These are phyloP conservation scores for Leccinum subtestaceum DNA, from an alignment of 768 basidiomycete species.

Conservation along the genomic window DNA sequence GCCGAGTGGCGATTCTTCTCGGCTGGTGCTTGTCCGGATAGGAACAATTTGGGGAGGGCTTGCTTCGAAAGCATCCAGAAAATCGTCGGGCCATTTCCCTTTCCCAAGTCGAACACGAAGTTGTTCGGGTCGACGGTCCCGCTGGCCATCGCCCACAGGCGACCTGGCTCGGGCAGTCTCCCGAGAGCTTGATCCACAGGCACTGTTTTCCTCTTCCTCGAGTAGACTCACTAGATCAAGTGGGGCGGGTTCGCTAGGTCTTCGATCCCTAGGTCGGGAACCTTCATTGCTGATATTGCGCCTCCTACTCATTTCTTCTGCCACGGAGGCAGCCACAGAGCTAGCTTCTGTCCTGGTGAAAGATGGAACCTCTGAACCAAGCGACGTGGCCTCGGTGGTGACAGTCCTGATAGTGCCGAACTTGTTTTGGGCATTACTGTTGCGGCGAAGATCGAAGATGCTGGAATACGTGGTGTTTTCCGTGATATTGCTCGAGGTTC, in stretches of 20 bases:
- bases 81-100: slow-evolving; percentile 84
- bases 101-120: slow-evolving; percentile 59
- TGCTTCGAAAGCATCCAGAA: slow-evolving; percentile 55
- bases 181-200: slow-evolving; percentile 47
- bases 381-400: slow-evolving; percentile 76
- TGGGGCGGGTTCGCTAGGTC: slow-evolving; percentile 57
- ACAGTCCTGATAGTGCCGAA: slow-evolving; percentile 81
- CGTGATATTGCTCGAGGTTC: slow-evolving; percentile 59
- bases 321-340: slow-evolving; percentile 49
- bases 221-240: slow-evolving; percentile 65
- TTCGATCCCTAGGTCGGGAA: slow-evolving; percentile 50
- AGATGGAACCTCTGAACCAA: slow-evolving; percentile 57
- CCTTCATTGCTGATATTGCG: slow-evolving; percentile 27
- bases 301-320: slow-evolving; percentile 40
- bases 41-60: slow-evolving; percentile 32
- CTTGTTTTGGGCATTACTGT: slow-evolving; percentile 48
- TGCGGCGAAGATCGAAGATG: slow-evolving; percentile 51
- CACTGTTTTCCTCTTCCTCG: slow-evolving; percentile 61
- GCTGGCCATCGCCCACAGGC: slow-evolving; percentile 19
- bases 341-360: slow-evolving; percentile 65
- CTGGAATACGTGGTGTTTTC: slow-evolving; percentile 59
- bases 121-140: slow-evolving; percentile 30
- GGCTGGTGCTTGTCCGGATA: slow-evolving; percentile 19
- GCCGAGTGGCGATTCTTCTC: slow-evolving; percentile 19
- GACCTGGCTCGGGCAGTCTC: slow-evolving; percentile 26